Evolutionary conservation across 345 rosid genomes (phyloP).

Genomic region (Firmiana major): DNA sequence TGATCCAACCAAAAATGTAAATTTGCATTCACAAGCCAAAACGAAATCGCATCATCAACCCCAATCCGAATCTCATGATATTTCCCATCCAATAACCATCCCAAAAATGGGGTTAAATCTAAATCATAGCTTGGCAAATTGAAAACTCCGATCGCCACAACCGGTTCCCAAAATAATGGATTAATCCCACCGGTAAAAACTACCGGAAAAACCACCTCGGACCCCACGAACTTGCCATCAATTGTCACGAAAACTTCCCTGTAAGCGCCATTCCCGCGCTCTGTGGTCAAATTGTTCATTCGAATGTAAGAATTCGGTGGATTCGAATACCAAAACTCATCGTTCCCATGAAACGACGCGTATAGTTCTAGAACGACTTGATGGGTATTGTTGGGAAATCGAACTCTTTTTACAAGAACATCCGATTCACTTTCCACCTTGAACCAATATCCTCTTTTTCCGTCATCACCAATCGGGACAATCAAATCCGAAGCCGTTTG

Average conservation of each 20-base stretch:
- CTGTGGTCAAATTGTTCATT: slow-evolving; percentile 50
- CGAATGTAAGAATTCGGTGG: slow-evolving; percentile 65
- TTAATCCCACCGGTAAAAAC: slow-evolving; percentile 83
- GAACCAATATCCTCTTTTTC: slow-evolving; percentile 60
- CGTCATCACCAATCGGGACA: slow-evolving; percentile 42
- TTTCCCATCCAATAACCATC: slow-evolving; percentile 55
- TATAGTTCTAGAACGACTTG: slow-evolving; percentile 58
- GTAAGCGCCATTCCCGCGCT: slow-evolving; percentile 67
- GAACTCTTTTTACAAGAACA: slow-evolving; percentile 37
- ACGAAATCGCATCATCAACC: slow-evolving; percentile 55
- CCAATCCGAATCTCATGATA: slow-evolving; percentile 53
- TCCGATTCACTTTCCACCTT: slow-evolving; percentile 48
- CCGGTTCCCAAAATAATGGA: slow-evolving; percentile 82
- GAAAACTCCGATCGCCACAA: slow-evolving; percentile 74
- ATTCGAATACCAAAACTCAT: slow-evolving; percentile 94
- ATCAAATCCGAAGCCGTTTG: slow-evolving; percentile 66
- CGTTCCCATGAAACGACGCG: slow-evolving; percentile 75
- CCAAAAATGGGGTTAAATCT: slow-evolving; percentile 72
- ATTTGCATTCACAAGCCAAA: slow-evolving; percentile 86
- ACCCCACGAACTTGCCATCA: slow-evolving; percentile 64
- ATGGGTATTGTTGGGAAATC: slow-evolving; percentile 56
- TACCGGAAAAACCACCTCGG: slow-evolving; percentile 75
- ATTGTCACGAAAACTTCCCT: slow-evolving; percentile 65
- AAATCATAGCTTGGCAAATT: slow-evolving; percentile 71
- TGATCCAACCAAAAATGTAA: slow-evolving; percentile 72